Evolutionary conservation across 345 rosid genomes (phyloP).

Genomic region (Brassica cretica): DNA sequence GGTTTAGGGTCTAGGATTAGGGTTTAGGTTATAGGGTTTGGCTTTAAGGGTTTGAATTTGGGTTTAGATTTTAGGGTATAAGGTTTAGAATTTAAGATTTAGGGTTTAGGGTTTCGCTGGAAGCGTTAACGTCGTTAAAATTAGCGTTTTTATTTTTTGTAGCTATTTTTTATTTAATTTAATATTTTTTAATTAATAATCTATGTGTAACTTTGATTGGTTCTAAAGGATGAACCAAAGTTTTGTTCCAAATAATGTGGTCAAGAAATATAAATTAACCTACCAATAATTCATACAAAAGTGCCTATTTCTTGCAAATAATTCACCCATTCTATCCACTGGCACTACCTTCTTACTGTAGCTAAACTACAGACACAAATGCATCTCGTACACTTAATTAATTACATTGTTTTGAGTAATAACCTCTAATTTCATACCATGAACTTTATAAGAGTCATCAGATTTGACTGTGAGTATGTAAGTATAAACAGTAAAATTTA

Average conservation of each 20-base stretch:
- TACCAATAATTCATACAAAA: constrained; percentile 30
- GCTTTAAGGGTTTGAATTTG: too few species aligned
- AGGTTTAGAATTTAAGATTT: too few species aligned
- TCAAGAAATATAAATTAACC: constrained; percentile 28
- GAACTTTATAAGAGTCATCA: background rate
- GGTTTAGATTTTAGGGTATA: too few species aligned
- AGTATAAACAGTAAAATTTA: background rate
- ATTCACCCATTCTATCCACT: constrained; percentile 27
- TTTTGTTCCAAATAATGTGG: constrained; percentile 18
- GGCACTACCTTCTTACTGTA: constrained; percentile 19
- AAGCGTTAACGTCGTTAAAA: too few species aligned
- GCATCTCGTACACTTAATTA: constrained; percentile 15
- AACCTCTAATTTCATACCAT: constrained; percentile 10
- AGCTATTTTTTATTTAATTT: too few species aligned
- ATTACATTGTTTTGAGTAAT: background rate
- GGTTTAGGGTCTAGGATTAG: too few species aligned
- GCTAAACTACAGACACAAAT: constrained; percentile 17
- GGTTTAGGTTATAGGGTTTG: too few species aligned
- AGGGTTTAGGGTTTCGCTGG: too few species aligned
- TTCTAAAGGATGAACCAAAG: too few species aligned
- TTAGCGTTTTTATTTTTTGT: too few species aligned
- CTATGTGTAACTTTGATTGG: too few species aligned
- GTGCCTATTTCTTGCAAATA: constrained; percentile 20
- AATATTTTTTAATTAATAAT: too few species aligned
- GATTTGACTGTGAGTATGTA: background rate